phyloP scores from a whole-genome alignment of 129 eudicot species.

The Arctium minus region DNA sequence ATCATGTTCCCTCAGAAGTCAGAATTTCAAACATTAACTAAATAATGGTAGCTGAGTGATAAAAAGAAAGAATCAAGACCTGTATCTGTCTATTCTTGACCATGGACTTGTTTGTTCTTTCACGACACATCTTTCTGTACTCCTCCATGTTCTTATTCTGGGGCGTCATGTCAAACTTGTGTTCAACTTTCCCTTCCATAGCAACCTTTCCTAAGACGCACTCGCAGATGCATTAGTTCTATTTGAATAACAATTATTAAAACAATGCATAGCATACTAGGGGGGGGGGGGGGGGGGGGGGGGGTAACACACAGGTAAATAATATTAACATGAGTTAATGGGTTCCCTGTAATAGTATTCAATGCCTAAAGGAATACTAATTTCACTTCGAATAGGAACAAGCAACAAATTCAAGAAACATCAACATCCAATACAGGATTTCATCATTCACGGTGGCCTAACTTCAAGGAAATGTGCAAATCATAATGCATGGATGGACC shows the following conservation, averaged over 20 bases:
- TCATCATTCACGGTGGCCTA: not conserved
- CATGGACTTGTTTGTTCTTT: conserved; percentile 85
- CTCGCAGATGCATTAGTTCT: conserved; percentile 9
- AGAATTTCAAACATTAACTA: not conserved
- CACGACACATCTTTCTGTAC: conserved; percentile 84
- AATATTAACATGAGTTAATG: not conserved
- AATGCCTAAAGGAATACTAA: not conserved
- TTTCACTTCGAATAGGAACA: too few relatives aligned
- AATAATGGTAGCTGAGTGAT: not conserved
- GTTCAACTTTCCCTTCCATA: conserved; percentile 81
- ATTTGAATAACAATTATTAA: not conserved
- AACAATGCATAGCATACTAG: not conserved
- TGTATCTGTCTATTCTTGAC: conserved; percentile 79
- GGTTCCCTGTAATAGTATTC: too few relatives aligned
- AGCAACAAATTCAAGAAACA: not conserved
- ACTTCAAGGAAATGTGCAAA: not conserved
- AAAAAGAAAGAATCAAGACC: conserved; percentile 24
- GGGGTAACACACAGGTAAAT: not conserved
- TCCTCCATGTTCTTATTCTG: conserved; percentile 72
- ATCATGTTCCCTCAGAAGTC: not conserved
- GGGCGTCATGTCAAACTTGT: conserved; percentile 93
- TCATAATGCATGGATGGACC: not conserved
- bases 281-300: too few relatives aligned
- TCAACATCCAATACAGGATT: not conserved
- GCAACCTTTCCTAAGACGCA: conserved; percentile 56